Evolutionary conservation across 2,329 filamentous ascomycete genomes (phyloP).

Genomic region (Aspergillus arachidicola): DNA sequence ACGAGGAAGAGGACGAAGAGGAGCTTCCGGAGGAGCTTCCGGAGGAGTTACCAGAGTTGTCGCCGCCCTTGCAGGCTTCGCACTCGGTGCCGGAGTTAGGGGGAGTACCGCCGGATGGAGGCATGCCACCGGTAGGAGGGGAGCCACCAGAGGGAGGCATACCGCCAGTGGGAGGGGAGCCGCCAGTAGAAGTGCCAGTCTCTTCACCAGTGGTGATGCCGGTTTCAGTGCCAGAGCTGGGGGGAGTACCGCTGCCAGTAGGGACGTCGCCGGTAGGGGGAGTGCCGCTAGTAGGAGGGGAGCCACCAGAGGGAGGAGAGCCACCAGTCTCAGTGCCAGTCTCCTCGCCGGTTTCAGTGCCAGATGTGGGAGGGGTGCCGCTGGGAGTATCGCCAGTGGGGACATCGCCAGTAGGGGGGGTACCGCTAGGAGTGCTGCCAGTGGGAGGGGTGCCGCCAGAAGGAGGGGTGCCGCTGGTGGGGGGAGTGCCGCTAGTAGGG

Average conservation of each 20-base stretch:
- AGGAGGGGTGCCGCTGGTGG: not conserved
- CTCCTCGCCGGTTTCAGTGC: not conserved
- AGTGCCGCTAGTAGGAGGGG: not conserved
- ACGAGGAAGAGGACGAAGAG: no score
- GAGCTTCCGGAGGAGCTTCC: no score
- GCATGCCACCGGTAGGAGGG: not conserved
- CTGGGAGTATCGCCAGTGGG: not conserved
- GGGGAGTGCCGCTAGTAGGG: not conserved
- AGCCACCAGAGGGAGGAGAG: not conserved
- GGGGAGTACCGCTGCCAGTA: not conserved
- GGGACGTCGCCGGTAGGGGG: not conserved
- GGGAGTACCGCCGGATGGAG: not conserved
- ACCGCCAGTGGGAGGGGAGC: not conserved
- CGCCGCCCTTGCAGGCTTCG: not conserved
- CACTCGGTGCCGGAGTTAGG: not conserved
- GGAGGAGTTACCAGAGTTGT: not conserved
- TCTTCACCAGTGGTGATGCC: not conserved
- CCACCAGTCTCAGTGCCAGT: not conserved
- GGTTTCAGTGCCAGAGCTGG: not conserved
- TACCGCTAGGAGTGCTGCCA: not conserved
- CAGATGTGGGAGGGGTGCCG: not conserved
- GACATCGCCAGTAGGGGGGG: not conserved
- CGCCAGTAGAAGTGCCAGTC: not conserved
- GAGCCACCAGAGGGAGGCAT: not conserved
- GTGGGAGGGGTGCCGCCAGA: not conserved